Conservation (phyloP, 1,284 basidiomycete genomes). For the Boletellus dicymbophilus region DNA sequence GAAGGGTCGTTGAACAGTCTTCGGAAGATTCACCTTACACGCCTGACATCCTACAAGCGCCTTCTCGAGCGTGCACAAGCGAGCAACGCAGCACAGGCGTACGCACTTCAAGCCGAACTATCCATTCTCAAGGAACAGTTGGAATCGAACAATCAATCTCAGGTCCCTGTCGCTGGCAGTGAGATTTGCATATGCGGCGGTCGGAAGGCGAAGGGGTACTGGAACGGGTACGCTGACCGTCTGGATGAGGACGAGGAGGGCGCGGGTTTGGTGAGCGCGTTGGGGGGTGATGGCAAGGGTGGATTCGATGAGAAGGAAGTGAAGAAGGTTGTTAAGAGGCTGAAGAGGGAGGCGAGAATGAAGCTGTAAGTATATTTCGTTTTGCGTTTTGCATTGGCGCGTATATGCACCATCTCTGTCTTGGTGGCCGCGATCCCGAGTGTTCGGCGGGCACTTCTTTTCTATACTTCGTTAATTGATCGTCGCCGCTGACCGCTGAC, state of each 20-base stretch:
- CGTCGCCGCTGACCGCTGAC: conserved; percentile 13
- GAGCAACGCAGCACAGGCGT: conserved; percentile 73
- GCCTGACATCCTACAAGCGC: conserved; percentile 72
- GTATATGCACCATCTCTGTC: background rate
- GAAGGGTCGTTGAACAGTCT: conserved; percentile 55
- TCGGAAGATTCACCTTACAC: conserved; percentile 59
- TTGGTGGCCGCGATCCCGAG: background rate
- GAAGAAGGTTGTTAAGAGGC: conserved; percentile 57
- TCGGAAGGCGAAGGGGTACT: conserved; percentile 57
- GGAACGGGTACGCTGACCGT: conserved; percentile 57
- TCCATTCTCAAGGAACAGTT: conserved; percentile 37
- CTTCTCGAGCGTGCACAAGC: conserved; percentile 76
- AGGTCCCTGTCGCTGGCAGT: conserved; percentile 5
- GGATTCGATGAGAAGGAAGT: conserved; percentile 70
- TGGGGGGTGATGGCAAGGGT: conserved; percentile 32
- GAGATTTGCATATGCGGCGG: conserved; percentile 63
- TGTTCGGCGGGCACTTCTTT: background rate
- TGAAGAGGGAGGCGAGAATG: conserved; percentile 70
- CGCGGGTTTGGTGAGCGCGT: conserved; percentile 12
- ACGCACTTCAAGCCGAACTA: conserved; percentile 78
- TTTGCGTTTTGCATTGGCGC: background rate
- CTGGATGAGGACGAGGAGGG: conserved; percentile 38
- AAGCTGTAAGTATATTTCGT: conserved; percentile 54
- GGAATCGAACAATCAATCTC: conserved; percentile 8
- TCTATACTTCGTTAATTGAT: background rate